Base-by-base conservation (phyloP, 139 green algal genomes). In the Picochlorum costavermella region DNA sequence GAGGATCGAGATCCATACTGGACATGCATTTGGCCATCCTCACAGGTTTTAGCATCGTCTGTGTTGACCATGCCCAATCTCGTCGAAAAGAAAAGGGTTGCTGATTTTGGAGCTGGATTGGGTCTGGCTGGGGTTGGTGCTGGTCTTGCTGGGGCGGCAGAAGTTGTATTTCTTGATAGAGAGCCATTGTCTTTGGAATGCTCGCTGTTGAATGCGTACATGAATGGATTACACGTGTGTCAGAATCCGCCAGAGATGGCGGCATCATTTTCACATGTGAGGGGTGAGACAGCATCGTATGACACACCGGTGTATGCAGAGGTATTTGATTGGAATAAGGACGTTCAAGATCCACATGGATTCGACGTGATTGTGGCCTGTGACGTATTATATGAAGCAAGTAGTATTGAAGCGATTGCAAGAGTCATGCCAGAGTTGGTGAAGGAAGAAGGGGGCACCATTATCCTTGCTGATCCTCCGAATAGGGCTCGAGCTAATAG, bases 101-200 rank as follows among this genome's bases (percentile, higher is more conserved):
- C 67, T 51, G 84, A 92, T 56, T 53, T 93, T 25, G 86, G 86
- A 2, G 65, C 64, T n/a, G 86, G 86, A 0, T 77, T 94, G 30
- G 86, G 85, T 0, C 55, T 94, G 28, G 86, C 74, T 13, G 87
- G 84, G 20, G 70, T 95, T 2, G 80, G 83, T 17, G 87, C 88
- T 20, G 81, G 78, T 2, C 31, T 88, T 40, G 28, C 78, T 83
- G 83, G 85, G 2, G 85, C 85, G 1, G 16, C 20, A 6, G 61
- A 86, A 50, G 86, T 92, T 28, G 75, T 87, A 9, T 75, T 95
- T 62, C 63, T 90, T 13, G 89, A 96, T 69, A 67, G 87, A 1
- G 89, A 96, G 73, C 77, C 81, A 0, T 69, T 90, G 33, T 84
- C 86, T 11, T 77, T 95, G 51, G 68, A 89, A 65, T 96, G 87